Evolutionary conservation across 345 rosid species (phyloP).

Genomic region (Salix brachista): DNA sequence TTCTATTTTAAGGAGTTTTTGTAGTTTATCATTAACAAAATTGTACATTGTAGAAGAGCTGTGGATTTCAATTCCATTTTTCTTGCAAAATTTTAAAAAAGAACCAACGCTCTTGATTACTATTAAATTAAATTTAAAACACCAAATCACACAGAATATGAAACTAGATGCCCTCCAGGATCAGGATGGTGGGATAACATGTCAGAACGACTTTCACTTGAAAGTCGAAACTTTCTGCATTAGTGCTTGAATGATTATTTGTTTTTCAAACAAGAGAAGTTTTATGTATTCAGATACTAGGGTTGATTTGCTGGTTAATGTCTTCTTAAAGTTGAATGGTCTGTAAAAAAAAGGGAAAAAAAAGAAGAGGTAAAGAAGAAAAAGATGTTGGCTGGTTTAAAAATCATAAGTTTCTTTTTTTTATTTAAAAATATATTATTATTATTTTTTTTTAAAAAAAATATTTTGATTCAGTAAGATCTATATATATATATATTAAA

Average conservation of each 20-base stretch:
- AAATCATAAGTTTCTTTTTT: not conserved
- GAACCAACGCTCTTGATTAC: not conserved
- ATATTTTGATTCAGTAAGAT: too few relatives aligned
- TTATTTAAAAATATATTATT: too few relatives aligned
- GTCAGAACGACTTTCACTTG: not conserved
- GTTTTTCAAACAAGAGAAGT: too few relatives aligned
- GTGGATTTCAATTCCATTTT: too few relatives aligned
- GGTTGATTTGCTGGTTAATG: not conserved
- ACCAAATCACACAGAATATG: not conserved
- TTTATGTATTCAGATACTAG: not conserved
- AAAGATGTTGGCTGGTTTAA: not conserved
- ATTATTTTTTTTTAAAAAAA: too few relatives aligned
- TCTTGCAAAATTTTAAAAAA: not conserved
- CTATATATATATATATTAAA: too few relatives aligned
- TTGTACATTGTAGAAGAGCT: not conserved
- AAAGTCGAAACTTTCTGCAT: not conserved
- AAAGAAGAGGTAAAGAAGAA: not conserved
- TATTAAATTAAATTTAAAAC: not conserved
- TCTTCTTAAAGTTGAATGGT: not conserved
- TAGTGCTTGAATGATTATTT: not conserved
- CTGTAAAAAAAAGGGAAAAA: not conserved
- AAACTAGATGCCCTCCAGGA: not conserved
- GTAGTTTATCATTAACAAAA: too few relatives aligned
- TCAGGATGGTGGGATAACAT: slow-evolving; percentile 12
- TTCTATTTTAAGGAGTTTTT: too few relatives aligned